phyloP scores from a whole-genome alignment of 345 rosid genomes.

The Lepidium sativum region DNA sequence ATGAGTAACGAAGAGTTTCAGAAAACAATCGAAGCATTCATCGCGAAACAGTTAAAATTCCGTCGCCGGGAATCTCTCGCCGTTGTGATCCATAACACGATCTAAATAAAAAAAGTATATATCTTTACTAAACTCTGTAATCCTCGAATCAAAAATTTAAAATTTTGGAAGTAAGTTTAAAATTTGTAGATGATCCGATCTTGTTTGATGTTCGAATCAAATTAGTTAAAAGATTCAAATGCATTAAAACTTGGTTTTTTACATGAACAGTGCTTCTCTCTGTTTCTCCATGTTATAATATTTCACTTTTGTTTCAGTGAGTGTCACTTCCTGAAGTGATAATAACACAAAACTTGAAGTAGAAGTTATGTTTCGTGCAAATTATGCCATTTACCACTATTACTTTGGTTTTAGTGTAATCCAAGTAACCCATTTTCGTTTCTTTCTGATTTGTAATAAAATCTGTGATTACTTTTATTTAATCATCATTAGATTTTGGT shows the following conservation, averaged over 20 bases:
- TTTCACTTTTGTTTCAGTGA: not conserved
- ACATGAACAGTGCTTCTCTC: not conserved
- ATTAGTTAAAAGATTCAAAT: not conserved
- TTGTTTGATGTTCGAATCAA: slow-evolving; percentile 6
- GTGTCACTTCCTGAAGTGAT: slow-evolving; percentile 17
- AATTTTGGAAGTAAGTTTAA: not conserved
- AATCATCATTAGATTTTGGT: not conserved
- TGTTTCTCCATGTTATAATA: not conserved
- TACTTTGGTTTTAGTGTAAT: slow-evolving; percentile 11
- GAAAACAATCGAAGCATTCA: slow-evolving; percentile 57
- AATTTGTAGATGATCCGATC: not conserved
- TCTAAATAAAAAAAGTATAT: not conserved
- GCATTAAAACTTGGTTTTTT: not conserved
- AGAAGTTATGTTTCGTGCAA: slow-evolving; percentile 14
- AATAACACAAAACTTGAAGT: slow-evolving; percentile 25
- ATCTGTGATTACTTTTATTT: not conserved
- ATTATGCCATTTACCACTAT: slow-evolving; percentile 7
- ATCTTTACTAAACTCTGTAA: not conserved
- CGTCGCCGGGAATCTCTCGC: slow-evolving; percentile 35
- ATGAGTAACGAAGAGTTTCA: slow-evolving; percentile 73
- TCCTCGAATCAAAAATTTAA: not conserved
- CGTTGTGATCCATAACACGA: slow-evolving; percentile 21
- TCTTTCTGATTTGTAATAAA: not conserved
- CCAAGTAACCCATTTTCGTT: not conserved
- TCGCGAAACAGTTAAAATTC: slow-evolving; percentile 52